phyloP scores from a whole-genome alignment of 1,284 basidiomycete genomes.

The Coniophora puteana region DNA sequence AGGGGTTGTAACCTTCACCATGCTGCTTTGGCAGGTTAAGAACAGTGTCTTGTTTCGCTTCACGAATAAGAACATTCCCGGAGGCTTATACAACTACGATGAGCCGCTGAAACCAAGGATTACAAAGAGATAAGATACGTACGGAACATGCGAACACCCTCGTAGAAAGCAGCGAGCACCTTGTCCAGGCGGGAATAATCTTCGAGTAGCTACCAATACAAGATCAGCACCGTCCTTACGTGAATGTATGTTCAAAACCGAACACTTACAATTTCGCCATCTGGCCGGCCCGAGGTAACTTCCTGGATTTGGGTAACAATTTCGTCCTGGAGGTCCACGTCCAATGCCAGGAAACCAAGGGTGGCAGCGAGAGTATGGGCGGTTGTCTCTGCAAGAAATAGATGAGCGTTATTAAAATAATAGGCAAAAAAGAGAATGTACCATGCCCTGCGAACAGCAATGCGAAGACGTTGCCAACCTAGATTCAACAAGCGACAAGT shows the following conservation, averaged over 20 bases:
- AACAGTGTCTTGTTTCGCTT: conserved; percentile 16
- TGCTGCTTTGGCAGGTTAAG: conserved; percentile 16
- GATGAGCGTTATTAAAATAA: not conserved
- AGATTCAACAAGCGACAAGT: not conserved
- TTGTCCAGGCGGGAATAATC: conserved; percentile 43
- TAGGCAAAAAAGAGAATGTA: conserved; percentile 15
- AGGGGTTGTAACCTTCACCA: conserved; percentile 10
- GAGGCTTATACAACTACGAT: conserved; percentile 12
- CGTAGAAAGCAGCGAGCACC: conserved; percentile 40
- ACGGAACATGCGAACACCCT: conserved; percentile 45
- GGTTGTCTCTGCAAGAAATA: conserved; percentile 41
- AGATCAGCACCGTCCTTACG: not conserved
- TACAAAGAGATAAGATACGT: conserved; percentile 18
- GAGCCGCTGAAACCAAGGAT: conserved; percentile 3
- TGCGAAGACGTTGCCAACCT: conserved; percentile 53
- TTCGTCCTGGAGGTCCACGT: conserved; percentile 45
- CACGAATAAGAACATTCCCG: conserved; percentile 17
- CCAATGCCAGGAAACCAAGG: conserved; percentile 40
- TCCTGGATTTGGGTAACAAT: conserved; percentile 38
- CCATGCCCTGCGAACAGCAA: conserved; percentile 58
- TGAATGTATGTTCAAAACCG: not conserved
- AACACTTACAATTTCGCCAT: conserved; percentile 36
- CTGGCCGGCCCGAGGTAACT: conserved; percentile 33
- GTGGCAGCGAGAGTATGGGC: conserved; percentile 45
- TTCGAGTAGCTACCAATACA: conserved; percentile 32